These are phyloP conservation scores for Carex arenaria DNA, from an alignment of 202 grass and related monocot species.

Conservation along the genomic window DNA sequence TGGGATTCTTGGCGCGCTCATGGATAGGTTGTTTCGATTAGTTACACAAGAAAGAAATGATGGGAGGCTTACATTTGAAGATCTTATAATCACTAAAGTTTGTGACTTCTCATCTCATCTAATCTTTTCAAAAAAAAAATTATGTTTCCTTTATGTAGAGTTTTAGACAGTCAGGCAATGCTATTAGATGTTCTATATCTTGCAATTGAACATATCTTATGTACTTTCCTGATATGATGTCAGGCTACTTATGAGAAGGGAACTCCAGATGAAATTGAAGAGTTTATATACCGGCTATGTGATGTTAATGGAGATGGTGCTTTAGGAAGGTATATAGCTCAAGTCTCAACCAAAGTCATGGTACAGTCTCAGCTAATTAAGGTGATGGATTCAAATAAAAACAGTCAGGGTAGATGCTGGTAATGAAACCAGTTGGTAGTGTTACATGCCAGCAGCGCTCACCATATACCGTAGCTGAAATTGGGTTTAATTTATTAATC, in stretches of 20 bases:
- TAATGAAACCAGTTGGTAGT: background rate
- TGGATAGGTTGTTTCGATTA: conserved; percentile 64
- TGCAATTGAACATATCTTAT: conserved; percentile 7
- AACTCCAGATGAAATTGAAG: conserved; percentile 65
- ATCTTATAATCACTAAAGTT: conserved; percentile 78
- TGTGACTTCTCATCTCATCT: background rate
- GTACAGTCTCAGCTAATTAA: background rate
- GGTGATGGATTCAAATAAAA: background rate
- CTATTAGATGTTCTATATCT: background rate
- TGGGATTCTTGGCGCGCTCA: conserved; percentile 41
- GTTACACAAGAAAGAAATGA: conserved; percentile 46
- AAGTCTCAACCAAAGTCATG: background rate
- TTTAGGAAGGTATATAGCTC: conserved; percentile 53
- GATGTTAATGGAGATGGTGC: conserved; percentile 58
- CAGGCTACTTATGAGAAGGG: conserved; percentile 84
- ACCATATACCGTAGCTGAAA: background rate
- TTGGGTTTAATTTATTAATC: background rate
- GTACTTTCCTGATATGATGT: background rate
- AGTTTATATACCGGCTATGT: conserved; percentile 73
- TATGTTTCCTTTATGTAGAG: background rate
- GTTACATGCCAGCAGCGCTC: background rate
- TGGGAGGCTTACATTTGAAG: conserved; percentile 59
- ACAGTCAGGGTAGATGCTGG: background rate
- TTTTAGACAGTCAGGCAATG: background rate
- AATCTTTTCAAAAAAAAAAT: background rate